Evolutionary conservation across 441 rosid genomes (phyloP), one percentile per base, ranked within the genome.

Genomic region (Biscutella laevigata): DNA sequence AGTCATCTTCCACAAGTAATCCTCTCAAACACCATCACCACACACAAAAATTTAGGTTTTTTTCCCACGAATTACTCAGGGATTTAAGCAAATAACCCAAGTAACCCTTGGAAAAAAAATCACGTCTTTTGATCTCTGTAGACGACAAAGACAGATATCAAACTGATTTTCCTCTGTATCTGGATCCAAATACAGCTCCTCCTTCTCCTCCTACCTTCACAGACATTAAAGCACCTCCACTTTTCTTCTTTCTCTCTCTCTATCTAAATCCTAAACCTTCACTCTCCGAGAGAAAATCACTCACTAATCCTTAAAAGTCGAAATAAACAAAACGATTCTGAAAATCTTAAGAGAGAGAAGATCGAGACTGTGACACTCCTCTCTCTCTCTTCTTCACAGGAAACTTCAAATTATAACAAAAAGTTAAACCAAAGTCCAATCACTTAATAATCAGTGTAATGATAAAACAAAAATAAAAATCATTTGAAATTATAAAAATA

Each of bases 21-120:
- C n/a, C n/a, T n/a, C n/a, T n/a, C n/a, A n/a, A n/a, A n/a, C n/a
- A n/a, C n/a, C n/a, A n/a, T n/a, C n/a, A n/a, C n/a, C n/a, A n/a
- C n/a, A n/a, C n/a, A n/a, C n/a, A n/a, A n/a, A n/a, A n/a, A n/a
- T n/a, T n/a, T 26, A 26, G 29, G 29, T 26, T 26, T 26, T 0
- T 26, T 16, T 17, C 11, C 7, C 6, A 19, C 26, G 9, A 39
- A 10, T 17, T 38, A 49, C 40, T 37, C 27, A 2, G 24, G 53
- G 35, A 52, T 56, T 45, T 42, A 13, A 51, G 26, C 16, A 42
- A 58, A 39, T 48, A 67, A 53, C 55, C 73, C 64, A n/a, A n/a
- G n/a, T n/a, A n/a, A n/a, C n/a, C n/a, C n/a, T n/a, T n/a, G n/a
- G 65, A 77, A 74, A 74, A 67, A 58, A 38, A 66, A 51, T 20